Percentiles rank a stretch among this genome's conserved stretches.
Conservation (phyloP, 768 basidiomycete genomes). For the Tulasnella sp. region DNA sequence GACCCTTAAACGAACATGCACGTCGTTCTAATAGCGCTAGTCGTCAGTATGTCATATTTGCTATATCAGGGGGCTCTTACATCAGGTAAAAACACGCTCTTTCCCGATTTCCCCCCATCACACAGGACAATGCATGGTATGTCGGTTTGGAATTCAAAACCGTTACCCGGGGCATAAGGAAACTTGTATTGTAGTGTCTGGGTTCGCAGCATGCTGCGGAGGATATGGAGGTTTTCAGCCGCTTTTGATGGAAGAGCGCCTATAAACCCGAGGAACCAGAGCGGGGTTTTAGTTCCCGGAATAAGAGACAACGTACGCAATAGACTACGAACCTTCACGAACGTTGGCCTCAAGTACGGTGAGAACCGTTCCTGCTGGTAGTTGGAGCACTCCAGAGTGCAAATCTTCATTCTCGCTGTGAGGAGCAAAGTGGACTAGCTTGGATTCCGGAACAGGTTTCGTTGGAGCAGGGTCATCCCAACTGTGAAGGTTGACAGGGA, state of each 20-base stretch:
- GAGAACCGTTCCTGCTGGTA: constrained; percentile 62
- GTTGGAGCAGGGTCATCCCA: constrained; percentile 19
- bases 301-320: neutral
- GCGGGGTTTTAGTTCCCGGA: neutral
- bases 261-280: neutral
- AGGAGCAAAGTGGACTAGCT: constrained; percentile 21
- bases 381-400: constrained; percentile 72
- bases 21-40: neutral
- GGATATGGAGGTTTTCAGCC: constrained; percentile 61
- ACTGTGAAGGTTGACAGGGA: constrained; percentile 28
- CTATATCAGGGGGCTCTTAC: constrained; percentile 44
- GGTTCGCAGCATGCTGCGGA: constrained; percentile 63
- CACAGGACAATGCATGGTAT: constrained; percentile 64
- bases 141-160: constrained; percentile 63
- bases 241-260: constrained; percentile 48
- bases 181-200: constrained; percentile 77
- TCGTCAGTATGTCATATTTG: neutral
- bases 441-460: neutral
- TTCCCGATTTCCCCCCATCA: constrained; percentile 53
- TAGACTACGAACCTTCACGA: constrained; percentile 62
- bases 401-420: constrained; percentile 67
- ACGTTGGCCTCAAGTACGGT: constrained; percentile 69
- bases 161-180: constrained; percentile 59
- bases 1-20: neutral
- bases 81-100: constrained; percentile 69